Conservation (phyloP, 2,329 filamentous ascomycete genomes). For the Phaeoacremonium minimum region DNA sequence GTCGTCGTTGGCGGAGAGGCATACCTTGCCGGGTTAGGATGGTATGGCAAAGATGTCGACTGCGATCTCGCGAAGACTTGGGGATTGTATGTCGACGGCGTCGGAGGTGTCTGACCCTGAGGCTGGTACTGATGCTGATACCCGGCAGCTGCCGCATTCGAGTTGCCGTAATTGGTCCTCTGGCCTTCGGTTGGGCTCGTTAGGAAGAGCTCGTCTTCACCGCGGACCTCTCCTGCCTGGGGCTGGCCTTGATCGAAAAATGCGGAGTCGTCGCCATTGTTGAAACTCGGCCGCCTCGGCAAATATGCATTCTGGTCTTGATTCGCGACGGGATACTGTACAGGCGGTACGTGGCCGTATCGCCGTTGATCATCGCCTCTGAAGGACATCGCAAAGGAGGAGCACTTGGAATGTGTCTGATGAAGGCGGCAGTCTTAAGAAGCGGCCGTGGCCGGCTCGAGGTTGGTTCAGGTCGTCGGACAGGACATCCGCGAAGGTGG, state of each 20-base stretch:
- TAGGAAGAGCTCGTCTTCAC: conserved; percentile 62
- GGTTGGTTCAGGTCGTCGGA: not conserved
- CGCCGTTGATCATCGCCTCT: conserved; percentile 58
- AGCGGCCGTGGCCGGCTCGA: not conserved
- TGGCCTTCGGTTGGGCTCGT: conserved; percentile 36
- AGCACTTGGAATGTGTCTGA: too few relatives aligned
- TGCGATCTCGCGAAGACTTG: conserved; percentile 57
- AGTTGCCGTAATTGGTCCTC: conserved; percentile 34
- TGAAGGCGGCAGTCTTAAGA: too few relatives aligned
- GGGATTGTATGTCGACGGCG: conserved; percentile 63
- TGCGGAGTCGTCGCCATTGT: conserved; percentile 67
- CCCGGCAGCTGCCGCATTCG: conserved; percentile 40
- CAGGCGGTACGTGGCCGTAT: conserved; percentile 63
- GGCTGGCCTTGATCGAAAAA: conserved; percentile 36
- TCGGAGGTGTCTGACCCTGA: conserved; percentile 38
- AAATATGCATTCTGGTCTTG: conserved; percentile 34
- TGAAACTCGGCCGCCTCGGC: conserved; percentile 64
- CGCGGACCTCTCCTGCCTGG: conserved; percentile 14
- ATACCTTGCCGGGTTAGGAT: conserved; percentile 36
- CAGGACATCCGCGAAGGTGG: conserved; percentile 6
- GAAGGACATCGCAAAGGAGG: conserved; percentile 55
- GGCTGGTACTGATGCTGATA: conserved; percentile 49
- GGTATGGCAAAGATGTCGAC: conserved; percentile 47
- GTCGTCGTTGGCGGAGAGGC: conserved; percentile 18
- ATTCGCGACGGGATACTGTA: conserved; percentile 54